Evolutionary conservation across 2,329 filamentous ascomycete genomes (phyloP).

Genomic region (Dothidotthia symphoricarpi): DNA sequence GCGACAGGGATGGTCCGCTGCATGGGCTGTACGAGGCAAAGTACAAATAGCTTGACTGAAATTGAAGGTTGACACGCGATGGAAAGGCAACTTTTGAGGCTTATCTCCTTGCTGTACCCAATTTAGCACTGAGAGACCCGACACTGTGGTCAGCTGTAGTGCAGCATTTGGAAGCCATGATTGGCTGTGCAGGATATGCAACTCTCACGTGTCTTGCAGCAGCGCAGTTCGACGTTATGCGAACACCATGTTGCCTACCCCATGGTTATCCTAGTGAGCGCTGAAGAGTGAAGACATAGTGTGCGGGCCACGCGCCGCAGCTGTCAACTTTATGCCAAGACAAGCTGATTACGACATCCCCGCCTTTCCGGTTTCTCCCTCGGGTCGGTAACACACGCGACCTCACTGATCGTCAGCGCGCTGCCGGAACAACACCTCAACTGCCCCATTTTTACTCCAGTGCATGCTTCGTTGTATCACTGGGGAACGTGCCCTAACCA

Average conservation of each 20-base stretch:
- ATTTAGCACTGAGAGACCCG: no score
- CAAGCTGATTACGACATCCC: slow-evolving; percentile 10
- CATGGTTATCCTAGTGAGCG: not conserved
- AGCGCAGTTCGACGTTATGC: slow-evolving; percentile 9
- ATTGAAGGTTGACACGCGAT: no score
- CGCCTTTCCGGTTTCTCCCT: slow-evolving; percentile 25
- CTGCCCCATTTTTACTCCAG: slow-evolving; percentile 16
- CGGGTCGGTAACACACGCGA: slow-evolving; percentile 28
- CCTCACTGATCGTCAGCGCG: slow-evolving; percentile 24
- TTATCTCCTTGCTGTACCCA: no score
- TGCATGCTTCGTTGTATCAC: slow-evolving; percentile 24
- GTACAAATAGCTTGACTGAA: no score
- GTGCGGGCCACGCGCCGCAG: slow-evolving; percentile 1
- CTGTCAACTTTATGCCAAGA: slow-evolving; percentile 11
- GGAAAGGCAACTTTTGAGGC: no score
- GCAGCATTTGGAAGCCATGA: no score
- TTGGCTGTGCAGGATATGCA: no score
- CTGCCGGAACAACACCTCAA: slow-evolving; percentile 21
- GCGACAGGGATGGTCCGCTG: slow-evolving; percentile 12
- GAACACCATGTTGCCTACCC: slow-evolving; percentile 13
- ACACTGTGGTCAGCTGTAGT: no score
- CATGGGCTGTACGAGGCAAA: not conserved
- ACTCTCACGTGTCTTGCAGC: no score
- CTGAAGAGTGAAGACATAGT: not conserved
- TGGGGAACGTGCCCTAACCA: slow-evolving; percentile 30